A percentile compares a stretch with the other conserved stretches of the same genome.
Evolutionary conservation across 345 rosid species (phyloP).

Genomic region (Durio zibethinus): DNA sequence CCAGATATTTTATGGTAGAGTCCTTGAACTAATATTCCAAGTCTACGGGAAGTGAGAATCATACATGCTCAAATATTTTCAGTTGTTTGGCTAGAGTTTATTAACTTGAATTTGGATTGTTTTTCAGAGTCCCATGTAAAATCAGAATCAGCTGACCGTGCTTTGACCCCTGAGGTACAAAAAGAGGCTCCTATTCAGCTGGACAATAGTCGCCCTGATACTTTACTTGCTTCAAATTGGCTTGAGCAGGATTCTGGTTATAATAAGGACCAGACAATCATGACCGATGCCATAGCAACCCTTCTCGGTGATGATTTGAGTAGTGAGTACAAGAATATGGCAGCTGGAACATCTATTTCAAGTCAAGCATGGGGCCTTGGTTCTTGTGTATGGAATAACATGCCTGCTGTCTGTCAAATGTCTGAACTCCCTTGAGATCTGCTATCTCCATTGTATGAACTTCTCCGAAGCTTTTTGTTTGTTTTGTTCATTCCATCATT

Average conservation of each 20-base stretch:
- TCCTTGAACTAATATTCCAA: slow-evolving; percentile 1
- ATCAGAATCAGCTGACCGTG: slow-evolving; percentile 36
- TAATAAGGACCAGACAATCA: slow-evolving; percentile 47
- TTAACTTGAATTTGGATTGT: not conserved
- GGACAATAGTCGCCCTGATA: slow-evolving; percentile 52
- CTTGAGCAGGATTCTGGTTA: slow-evolving; percentile 52
- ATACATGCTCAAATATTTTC: not conserved
- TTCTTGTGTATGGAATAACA: slow-evolving; percentile 78
- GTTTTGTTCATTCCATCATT: slow-evolving; percentile 1
- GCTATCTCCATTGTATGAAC: slow-evolving; percentile 2
- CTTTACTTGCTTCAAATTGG: slow-evolving; percentile 74
- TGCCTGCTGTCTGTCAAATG: slow-evolving; percentile 78
- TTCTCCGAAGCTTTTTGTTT: not conserved
- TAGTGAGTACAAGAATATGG: slow-evolving; percentile 53
- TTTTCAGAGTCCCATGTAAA: slow-evolving; percentile 43
- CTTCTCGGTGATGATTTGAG: slow-evolving; percentile 75
- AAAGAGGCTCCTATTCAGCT: slow-evolving; percentile 27
- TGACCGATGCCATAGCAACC: slow-evolving; percentile 59
- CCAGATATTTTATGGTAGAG: not conserved
- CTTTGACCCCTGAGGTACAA: slow-evolving; percentile 36
- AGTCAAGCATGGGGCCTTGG: slow-evolving; percentile 59
- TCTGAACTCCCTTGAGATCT: slow-evolving; percentile 49
- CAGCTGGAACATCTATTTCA: slow-evolving; percentile 37
- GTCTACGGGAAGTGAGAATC: not conserved
- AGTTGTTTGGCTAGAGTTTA: not conserved